Conservation (phyloP, 1,284 basidiomycete genomes). For the Stereum hirsutum region DNA sequence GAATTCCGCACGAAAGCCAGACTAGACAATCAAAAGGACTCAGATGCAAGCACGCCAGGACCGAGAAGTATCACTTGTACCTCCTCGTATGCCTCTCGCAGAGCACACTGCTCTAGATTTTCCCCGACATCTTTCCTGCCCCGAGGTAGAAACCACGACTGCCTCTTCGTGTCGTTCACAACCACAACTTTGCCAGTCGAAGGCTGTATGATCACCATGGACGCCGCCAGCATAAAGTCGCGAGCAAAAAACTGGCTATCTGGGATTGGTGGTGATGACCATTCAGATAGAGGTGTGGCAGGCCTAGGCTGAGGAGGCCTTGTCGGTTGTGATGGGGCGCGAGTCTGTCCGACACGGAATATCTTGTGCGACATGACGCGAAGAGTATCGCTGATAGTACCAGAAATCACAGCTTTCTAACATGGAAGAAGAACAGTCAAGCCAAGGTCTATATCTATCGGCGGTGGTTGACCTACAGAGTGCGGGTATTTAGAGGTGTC, state of each 20-base stretch:
- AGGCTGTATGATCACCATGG: conserved; percentile 51
- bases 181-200: conserved; percentile 30
- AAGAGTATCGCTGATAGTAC: no score
- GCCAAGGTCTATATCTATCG: no score
- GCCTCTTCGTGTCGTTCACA: conserved; percentile 26
- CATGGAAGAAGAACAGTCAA: no score
- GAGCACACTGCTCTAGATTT: conserved; percentile 42
- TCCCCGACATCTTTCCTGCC: conserved; percentile 59
- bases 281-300: conserved; percentile 9
- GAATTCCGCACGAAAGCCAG: conserved; percentile 41
- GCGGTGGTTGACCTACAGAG: no score
- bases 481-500: no score
- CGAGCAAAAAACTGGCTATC: conserved; percentile 33
- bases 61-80: conserved; percentile 28
- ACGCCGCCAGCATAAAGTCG: conserved; percentile 48
- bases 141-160: conserved; percentile 47
- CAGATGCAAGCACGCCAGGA: not conserved
- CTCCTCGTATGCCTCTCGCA: conserved; percentile 61
- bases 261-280: conserved; percentile 22
- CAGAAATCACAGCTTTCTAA: no score
- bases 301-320: not conserved
- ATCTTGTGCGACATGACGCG: no score
- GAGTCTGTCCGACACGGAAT: no score
- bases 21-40: conserved; percentile 22
- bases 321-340: no score